These are phyloP conservation scores for Puccinia horiana DNA, from an alignment of 1,284 basidiomycete species.

Conservation along the genomic window DNA sequence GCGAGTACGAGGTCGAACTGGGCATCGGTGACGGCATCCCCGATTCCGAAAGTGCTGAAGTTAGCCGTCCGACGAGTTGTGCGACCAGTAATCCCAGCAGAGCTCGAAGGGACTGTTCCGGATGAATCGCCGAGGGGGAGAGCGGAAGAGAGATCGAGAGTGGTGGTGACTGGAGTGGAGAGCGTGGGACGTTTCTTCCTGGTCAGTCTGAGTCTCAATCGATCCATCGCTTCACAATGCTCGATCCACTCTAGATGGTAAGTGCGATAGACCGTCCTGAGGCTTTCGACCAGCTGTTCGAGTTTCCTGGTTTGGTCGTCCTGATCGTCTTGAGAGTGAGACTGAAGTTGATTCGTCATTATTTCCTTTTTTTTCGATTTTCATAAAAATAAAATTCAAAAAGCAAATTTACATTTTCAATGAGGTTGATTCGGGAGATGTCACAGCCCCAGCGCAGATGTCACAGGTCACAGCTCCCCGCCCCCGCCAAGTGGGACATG, in stretches of 20 bases:
- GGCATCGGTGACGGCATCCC: constrained; percentile 49
- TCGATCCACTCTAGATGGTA: constrained; percentile 47
- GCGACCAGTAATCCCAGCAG: constrained; percentile 21
- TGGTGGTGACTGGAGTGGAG: constrained; percentile 4
- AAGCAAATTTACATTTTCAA: too few species aligned
- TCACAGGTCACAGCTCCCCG: too few species aligned
- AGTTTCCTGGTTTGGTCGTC: not conserved
- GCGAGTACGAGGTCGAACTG: constrained; percentile 48
- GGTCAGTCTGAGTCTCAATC: constrained; percentile 30
- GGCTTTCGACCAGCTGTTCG: not conserved
- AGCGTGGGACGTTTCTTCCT: constrained; percentile 38
- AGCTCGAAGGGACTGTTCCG: not conserved
- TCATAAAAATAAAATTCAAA: not conserved
- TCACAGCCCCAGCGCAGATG: too few species aligned
- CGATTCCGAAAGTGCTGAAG: constrained; percentile 44
- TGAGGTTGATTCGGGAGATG: too few species aligned
- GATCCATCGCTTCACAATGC: constrained; percentile 49
- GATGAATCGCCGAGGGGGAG: not conserved
- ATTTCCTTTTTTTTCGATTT: too few species aligned
- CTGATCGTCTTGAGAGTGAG: not conserved
- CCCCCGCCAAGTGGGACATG: too few species aligned
- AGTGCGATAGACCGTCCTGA: constrained; percentile 28
- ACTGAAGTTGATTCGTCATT: too few species aligned
- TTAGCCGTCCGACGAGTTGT: constrained; percentile 41
- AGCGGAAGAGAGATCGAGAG: not conserved